A percentile compares a stretch with the other conserved stretches of the same genome.
Conservation (phyloP, 495 filamentous ascomycete species). For the Wilcoxina mikolae region DNA sequence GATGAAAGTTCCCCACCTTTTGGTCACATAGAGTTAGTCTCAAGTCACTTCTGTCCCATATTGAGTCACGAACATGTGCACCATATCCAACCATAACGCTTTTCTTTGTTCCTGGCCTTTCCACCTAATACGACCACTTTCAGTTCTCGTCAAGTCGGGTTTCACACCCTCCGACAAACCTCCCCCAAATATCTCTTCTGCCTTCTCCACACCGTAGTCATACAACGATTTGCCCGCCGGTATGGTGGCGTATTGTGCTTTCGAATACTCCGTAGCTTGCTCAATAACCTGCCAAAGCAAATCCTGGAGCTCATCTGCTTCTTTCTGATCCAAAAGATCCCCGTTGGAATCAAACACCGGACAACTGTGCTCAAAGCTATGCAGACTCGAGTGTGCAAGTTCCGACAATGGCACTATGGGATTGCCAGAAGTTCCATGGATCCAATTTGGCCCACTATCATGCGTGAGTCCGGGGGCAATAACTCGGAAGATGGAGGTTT, state of each 20-base stretch:
- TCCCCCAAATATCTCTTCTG: slow-evolving; percentile 23
- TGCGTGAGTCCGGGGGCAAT: slow-evolving; percentile 6
- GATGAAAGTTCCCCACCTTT: slow-evolving; percentile 79
- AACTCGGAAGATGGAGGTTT: background rate
- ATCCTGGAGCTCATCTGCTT: slow-evolving; percentile 41
- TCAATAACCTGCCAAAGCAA: slow-evolving; percentile 67
- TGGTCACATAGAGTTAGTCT: slow-evolving; percentile 41
- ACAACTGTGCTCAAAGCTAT: slow-evolving; percentile 43
- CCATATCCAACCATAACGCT: background rate
- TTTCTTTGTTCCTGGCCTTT: slow-evolving; percentile 25
- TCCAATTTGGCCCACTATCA: slow-evolving; percentile 78
- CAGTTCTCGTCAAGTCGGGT: slow-evolving; percentile 13
- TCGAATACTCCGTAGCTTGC: slow-evolving; percentile 67
- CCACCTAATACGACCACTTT: slow-evolving; percentile 20
- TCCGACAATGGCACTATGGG: slow-evolving; percentile 68
- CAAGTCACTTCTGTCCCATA: too few species aligned
- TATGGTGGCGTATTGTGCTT: slow-evolving; percentile 48
- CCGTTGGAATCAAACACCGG: slow-evolving; percentile 52
- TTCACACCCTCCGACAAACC: slow-evolving; percentile 5
- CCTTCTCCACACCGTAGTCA: slow-evolving; percentile 58
- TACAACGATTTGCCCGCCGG: slow-evolving; percentile 50
- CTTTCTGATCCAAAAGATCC: slow-evolving; percentile 36
- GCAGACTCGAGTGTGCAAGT: slow-evolving; percentile 45
- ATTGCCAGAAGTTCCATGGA: slow-evolving; percentile 74
- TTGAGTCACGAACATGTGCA: too few species aligned